Conservation (phyloP, 345 rosid species). For the Acer campestre region DNA sequence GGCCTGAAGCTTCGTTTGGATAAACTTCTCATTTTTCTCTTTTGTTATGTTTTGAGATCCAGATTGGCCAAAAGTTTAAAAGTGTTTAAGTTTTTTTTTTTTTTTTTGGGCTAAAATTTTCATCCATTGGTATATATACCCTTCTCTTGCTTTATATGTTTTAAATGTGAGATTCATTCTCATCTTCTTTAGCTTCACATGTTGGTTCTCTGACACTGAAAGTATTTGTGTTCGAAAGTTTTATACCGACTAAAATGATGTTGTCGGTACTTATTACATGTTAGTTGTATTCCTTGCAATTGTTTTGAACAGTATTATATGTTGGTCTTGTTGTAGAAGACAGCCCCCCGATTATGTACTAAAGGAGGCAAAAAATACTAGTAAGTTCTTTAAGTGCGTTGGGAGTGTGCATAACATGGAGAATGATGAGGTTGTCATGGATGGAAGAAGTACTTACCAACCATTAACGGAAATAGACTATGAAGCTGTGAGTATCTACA, state of each 20-base stretch:
- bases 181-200: too few relatives aligned
- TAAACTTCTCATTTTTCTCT: background rate
- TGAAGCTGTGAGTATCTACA: slow-evolving; percentile 76
- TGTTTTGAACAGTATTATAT: slow-evolving; percentile 27
- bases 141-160: too few relatives aligned
- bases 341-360: slow-evolving; percentile 97
- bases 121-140: too few relatives aligned
- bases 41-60: background rate
- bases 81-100: background rate
- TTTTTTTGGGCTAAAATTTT: background rate
- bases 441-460: slow-evolving; percentile 70
- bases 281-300: slow-evolving; percentile 17
- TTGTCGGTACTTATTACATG: background rate
- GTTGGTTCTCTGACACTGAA: too few relatives aligned
- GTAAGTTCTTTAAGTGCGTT: slow-evolving; percentile 89
- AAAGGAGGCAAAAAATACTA: slow-evolving; percentile 88
- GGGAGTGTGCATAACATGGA: slow-evolving; percentile 77
- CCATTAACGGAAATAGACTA: slow-evolving; percentile 83
- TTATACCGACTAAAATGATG: background rate
- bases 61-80: background rate
- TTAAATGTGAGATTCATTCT: too few relatives aligned
- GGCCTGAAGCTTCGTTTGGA: background rate
- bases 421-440: slow-evolving; percentile 52
- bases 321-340: slow-evolving; percentile 57
- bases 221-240: background rate